Evolutionary conservation across 176 grass and related monocot genomes (phyloP).

Genomic region (Oropetium thomaeum): DNA sequence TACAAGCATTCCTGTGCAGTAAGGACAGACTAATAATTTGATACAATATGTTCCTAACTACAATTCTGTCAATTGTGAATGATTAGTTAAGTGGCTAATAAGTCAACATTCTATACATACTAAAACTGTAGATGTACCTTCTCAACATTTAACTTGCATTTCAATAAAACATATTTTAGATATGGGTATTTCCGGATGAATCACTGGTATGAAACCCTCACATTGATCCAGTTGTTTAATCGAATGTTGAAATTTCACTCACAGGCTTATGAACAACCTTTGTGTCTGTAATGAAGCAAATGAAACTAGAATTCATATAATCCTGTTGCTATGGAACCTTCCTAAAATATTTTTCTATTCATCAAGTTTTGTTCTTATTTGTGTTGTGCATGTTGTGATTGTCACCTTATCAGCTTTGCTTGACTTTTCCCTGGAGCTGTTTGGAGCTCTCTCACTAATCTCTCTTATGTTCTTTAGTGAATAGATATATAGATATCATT

Average conservation of each 20-base stretch:
- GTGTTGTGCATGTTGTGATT: not conserved
- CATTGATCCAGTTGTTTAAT: constrained; percentile 7
- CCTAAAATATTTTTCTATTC: not conserved
- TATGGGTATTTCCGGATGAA: too few relatives aligned
- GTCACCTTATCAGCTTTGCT: not conserved
- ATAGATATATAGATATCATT: not conserved
- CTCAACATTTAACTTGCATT: not conserved
- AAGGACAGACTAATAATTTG: not conserved
- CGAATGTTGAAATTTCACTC: not conserved
- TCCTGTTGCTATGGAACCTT: not conserved
- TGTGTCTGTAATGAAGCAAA: not conserved
- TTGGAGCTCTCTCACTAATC: not conserved
- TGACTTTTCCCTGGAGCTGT: not conserved
- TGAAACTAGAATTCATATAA: not conserved
- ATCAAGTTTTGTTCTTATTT: too few relatives aligned
- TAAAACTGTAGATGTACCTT: not conserved
- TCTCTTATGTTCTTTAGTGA: not conserved
- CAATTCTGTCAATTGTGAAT: not conserved
- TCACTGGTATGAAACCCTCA: not conserved
- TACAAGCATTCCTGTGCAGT: not conserved
- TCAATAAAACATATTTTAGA: too few relatives aligned
- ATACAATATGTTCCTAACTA: not conserved
- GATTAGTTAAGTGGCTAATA: constrained; percentile 15
- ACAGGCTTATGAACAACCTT: not conserved
- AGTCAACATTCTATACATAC: not conserved